Evolutionary conservation across 768 basidiomycete species (phyloP).

Genomic region (Suillus fuscotomentosus): DNA sequence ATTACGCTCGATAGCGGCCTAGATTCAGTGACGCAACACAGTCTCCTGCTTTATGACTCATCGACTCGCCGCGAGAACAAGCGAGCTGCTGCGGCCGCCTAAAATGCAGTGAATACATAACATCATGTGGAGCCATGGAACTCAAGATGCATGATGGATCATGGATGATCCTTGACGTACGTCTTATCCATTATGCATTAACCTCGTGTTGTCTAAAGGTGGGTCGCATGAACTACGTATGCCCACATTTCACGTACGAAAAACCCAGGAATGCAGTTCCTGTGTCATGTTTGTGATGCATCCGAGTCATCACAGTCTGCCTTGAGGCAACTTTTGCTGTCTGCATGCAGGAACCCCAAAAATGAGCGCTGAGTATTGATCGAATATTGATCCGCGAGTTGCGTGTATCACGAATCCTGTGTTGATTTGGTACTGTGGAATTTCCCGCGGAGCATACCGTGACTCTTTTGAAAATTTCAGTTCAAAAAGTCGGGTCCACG

Average conservation of each 20-base stretch:
- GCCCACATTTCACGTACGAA: neutral
- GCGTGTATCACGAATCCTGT: slow-evolving; percentile 3
- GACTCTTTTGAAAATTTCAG: neutral
- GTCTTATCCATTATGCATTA: neutral
- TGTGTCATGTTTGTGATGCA: neutral
- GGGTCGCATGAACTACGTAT: too few relatives aligned
- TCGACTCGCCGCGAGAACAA: neutral
- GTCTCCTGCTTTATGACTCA: neutral
- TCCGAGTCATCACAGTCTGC: neutral
- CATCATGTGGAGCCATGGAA: neutral
- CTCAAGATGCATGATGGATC: neutral
- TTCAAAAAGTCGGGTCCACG: neutral
- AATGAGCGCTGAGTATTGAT: neutral
- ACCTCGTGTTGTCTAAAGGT: neutral
- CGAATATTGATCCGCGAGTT: neutral
- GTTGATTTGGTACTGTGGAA: neutral
- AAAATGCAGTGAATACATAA: neutral
- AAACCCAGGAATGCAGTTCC: neutral
- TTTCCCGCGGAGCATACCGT: neutral
- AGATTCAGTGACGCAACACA: neutral
- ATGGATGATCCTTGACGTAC: neutral
- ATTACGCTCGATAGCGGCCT: neutral
- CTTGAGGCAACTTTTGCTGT: neutral
- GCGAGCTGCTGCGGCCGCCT: neutral
- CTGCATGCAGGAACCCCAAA: neutral